Base-by-base conservation (phyloP, 352 stramenopile genomes). In the Globisporangium okanoganense region DNA sequence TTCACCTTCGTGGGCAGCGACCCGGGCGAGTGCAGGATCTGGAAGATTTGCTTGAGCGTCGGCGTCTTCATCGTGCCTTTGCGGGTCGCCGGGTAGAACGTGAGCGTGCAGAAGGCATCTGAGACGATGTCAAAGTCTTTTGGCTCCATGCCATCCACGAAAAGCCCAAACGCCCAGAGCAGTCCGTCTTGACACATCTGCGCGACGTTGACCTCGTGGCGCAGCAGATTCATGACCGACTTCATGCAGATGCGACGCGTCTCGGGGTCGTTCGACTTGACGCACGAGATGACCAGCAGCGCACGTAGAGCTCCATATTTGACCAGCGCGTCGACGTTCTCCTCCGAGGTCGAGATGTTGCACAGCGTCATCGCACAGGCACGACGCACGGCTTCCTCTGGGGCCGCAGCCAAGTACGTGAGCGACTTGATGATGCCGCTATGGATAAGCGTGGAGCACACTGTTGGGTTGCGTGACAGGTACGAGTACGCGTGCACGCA, bases 341-440 rank as follows among this genome's bases (percentile, higher is more conserved):
- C 81, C 44, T 95, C 86, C 33, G 79, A 77, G 0, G 97, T 72
- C 16, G 94, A 94, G 59, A 99, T 76, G 62, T 99, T 98, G 65
- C 88, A 97, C 3, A 99, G 69, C 10, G 92, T 96, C 53, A 95
- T 91, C 24, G 91, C 92, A 56, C 82, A 92, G 10, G 77, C 73
- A 45, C 82, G 82, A 14, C 82, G 82, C 22, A 92, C 79, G 1
- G 71, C 75, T 52, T 88, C 82, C 57, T 92, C 82, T 0, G 82
- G 82, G n/a, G 82, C 82, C 0, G 79, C 80, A 6, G 82, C 76
- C 1, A 92, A 58, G 35, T 84, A 71, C 29, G 77, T 82, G 20
- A 92, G 73, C n/a, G 82, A 79, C 60, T 92, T 87, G 58, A 90
- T 75, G 41, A 92, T 82, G 0, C 82, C 79, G 31, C 73, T 77